Base-by-base conservation (phyloP, 441 rosid genomes). In the Heliophila coronopifolia region DNA sequence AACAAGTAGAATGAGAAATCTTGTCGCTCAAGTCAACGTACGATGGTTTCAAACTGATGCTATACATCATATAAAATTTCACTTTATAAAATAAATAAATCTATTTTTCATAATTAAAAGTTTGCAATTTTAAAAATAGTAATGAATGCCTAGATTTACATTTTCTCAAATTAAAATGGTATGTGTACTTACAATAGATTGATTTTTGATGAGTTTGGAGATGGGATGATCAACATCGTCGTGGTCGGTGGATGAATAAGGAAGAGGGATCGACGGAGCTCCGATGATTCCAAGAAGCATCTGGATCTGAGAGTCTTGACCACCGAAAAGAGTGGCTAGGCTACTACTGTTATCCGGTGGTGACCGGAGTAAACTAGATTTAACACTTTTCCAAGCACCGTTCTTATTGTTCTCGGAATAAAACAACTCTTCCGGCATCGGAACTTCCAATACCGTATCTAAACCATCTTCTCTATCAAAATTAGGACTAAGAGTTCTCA, bases 361-460 rank as follows among this genome's bases (percentile, higher is more conserved):
- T 10, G 66, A 52, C 49, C 46, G 27, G 76, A 74, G 72, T 62
- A 83, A 71, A 90, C 86, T 83, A 5, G 91, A 62, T 66, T 77
- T 86, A 63, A 90, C 72, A 53, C 66, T 76, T 39, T 60, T 73
- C 91, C 97, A 85, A 26, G 65, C 24, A 37, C 69, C 46, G 12
- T 36, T 48, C 12, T 46, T 59, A 57, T 49, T 59, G 52, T 67
- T 70, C 56, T 56, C 66, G 4, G 82, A 58, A 24, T 71, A 58
- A 47, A 86, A 90, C 77, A 81, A 69, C 56, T 82, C 92, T 47
- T 86, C 91, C 1, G 95, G 95, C 50, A 90, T 80, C 2, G 97
- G 97, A 30, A 90, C 97, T 69, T 86, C 97, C 3, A 90, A 75
- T 4, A 90, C 97, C 1, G 95, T 86, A 25, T 86, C 95, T 54